Base-by-base conservation (phyloP, 1,284 basidiomycete species). In the Boletus sp. region DNA sequence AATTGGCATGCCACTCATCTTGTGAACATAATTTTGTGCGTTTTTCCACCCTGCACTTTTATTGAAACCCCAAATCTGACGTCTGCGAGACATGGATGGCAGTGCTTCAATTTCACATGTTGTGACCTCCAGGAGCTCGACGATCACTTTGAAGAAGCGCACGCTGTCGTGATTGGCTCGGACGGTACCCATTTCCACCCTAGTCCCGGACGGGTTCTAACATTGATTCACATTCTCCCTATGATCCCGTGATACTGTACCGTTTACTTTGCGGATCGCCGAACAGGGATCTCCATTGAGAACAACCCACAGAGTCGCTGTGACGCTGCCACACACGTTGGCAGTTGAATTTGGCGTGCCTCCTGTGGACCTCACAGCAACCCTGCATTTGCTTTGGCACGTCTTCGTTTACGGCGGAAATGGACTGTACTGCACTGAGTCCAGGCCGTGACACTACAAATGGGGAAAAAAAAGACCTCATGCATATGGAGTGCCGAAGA, bases 91-190 rank as follows among this genome's bases (percentile, higher is more conserved):
- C 44, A 36, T 44, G 42, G 20, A 29, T 1, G 20, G 23, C 56
- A 82, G 79, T 82, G 77, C 58, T 74, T 74, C 22, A 72, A 86
- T 65, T 87, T 83, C 62, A 72, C 73, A 20, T 88, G 85, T 65
- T 87, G 84, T 63, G 77, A 88, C 68, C 70, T 87, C 45, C 84
- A 88, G 61, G 77, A 76, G 44, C 76, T 86, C 41, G 70, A 87
- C 49, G 79, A 81, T 55, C 86, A 88, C 60, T 79, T 80, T 48
- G 82, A 87, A 54, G 76, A 78, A 54, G 64, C 69, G 13, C 81
- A 82, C 60, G 74, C 81, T 46, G 60, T 75, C 46, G 70, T 75
- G 22, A 54, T 72, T 40, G 62, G 64, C 26, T 50, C 59, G 2
- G 66, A 66, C 37, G 67, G 67, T 36, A 55, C 57, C 5, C 57